phyloP scores from a whole-genome alignment of 768 basidiomycete genomes.

The Calvatia gigantea region DNA sequence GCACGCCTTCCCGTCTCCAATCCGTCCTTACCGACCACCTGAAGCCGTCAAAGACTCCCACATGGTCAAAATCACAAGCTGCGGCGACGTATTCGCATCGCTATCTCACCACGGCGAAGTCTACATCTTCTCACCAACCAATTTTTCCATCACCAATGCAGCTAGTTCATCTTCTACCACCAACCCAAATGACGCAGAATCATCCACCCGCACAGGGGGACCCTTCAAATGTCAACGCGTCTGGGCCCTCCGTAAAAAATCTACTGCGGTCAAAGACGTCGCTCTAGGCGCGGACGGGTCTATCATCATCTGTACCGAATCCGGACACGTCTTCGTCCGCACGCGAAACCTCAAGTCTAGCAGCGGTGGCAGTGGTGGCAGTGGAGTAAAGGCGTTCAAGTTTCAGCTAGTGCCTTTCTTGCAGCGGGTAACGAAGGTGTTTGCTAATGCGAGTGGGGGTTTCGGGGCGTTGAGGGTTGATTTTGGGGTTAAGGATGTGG shows the following conservation, averaged over 20 bases:
- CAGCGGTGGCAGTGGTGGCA: not conserved
- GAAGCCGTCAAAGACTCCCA: conserved; percentile 65
- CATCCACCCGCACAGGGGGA: conserved; percentile 25
- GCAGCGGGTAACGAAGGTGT: conserved; percentile 84
- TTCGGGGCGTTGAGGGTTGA: conserved; percentile 84
- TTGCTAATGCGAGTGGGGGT: conserved; percentile 82
- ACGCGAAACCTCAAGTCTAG: conserved; percentile 44
- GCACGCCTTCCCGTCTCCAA: conserved; percentile 72
- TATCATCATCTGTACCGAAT: conserved; percentile 89
- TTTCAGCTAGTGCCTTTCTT: conserved; percentile 78
- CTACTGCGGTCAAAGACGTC: conserved; percentile 87
- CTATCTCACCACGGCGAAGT: conserved; percentile 87
- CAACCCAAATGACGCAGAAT: conserved; percentile 26
- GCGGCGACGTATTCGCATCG: conserved; percentile 79
- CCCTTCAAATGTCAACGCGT: conserved; percentile 80
- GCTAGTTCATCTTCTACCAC: conserved; percentile 15
- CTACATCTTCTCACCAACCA: conserved; percentile 61
- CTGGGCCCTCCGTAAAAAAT: conserved; percentile 86
- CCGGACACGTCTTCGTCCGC: conserved; percentile 91
- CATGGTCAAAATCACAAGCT: conserved; percentile 76
- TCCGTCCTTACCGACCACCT: conserved; percentile 78
- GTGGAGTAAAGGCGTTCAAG: conserved; percentile 53
- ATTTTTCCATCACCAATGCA: conserved; percentile 24
- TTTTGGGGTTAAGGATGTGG: conserved; percentile 54
- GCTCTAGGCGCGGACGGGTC: conserved; percentile 85